A percentile compares a stretch with the other conserved stretches of the same genome.
Conservation (phyloP, 768 basidiomycete genomes). For the Kwoniella dendrophila region DNA sequence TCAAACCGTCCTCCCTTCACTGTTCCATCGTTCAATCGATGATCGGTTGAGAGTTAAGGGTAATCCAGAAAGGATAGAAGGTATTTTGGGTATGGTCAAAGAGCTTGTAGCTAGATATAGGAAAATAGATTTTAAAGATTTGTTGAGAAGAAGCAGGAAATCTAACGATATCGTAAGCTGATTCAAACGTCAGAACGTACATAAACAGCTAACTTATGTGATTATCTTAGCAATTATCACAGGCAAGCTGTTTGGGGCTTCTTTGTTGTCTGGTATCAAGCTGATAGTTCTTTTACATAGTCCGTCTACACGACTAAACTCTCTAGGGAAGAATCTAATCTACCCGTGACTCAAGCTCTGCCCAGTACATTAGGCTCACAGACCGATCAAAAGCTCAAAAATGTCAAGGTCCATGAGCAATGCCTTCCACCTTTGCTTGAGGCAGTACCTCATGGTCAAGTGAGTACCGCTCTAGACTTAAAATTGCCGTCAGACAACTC, state of each 20-base stretch:
- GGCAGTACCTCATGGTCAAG: slow-evolving; percentile 31
- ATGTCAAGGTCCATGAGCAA: background rate
- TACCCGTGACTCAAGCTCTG: slow-evolving; percentile 11
- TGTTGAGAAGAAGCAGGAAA: slow-evolving; percentile 3
- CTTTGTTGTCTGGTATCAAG: too few relatives aligned
- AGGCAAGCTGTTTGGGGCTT: too few relatives aligned
- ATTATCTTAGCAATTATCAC: too few relatives aligned
- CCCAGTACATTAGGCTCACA: background rate
- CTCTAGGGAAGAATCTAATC: too few relatives aligned
- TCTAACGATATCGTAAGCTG: background rate
- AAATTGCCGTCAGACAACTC: background rate
- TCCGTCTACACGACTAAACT: too few relatives aligned
- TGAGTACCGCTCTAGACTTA: background rate
- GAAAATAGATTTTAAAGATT: slow-evolving; percentile 21
- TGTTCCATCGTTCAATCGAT: slow-evolving; percentile 13
- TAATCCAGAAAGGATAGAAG: slow-evolving; percentile 12
- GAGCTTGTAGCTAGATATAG: slow-evolving; percentile 36
- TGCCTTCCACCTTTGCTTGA: background rate
- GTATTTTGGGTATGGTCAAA: slow-evolving; percentile 31
- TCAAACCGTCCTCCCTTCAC: slow-evolving; percentile 74
- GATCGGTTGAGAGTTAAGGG: slow-evolving; percentile 18
- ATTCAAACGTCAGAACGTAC: background rate
- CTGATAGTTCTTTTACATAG: too few relatives aligned
- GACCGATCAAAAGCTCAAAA: too few relatives aligned
- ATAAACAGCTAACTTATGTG: too few relatives aligned